These are phyloP conservation scores for Dendrostoma leiphaemia DNA, from an alignment of 2,329 filamentous ascomycete genomes.

Conservation along the genomic window DNA sequence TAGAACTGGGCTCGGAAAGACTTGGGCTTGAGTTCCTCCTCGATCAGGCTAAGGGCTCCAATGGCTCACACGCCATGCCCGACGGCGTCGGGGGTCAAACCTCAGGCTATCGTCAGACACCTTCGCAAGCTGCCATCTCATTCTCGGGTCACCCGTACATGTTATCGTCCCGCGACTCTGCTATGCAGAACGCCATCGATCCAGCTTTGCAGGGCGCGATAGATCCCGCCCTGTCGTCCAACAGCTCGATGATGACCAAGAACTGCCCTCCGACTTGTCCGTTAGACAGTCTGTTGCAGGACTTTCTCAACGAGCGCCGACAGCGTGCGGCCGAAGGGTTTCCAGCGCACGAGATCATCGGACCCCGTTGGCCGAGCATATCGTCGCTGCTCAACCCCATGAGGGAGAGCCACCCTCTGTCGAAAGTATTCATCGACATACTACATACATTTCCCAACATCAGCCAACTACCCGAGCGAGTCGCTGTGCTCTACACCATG, in stretches of 20 bases:
- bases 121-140: constrained; percentile 43
- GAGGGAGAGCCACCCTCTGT: constrained; percentile 70
- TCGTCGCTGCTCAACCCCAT: constrained; percentile 74
- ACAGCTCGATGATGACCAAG: constrained; percentile 41
- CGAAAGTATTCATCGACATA: constrained; percentile 83
- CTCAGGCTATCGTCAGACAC: constrained; percentile 41
- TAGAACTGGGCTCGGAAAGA: constrained; percentile 64
- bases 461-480: constrained; percentile 73
- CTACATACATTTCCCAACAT: constrained; percentile 81
- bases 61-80: constrained; percentile 48
- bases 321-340: constrained; percentile 66
- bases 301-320: constrained; percentile 70
- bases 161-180: constrained; percentile 3
- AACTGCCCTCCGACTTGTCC: constrained; percentile 71
- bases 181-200: constrained; percentile 13
- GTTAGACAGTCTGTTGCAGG: constrained; percentile 74
- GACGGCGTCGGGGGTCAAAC: constrained; percentile 45
- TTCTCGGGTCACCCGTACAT: constrained; percentile 4
- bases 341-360: constrained; percentile 63
- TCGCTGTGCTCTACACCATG: constrained; percentile 82
- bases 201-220: constrained; percentile 25
- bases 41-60: constrained; percentile 55
- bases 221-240: constrained; percentile 9
- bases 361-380: constrained; percentile 77
- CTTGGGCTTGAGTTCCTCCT: constrained; percentile 74